These are phyloP conservation scores for Syncephalastrum monosporum DNA, from an alignment of 371 early-diverging fungal genomes.

Conservation along the genomic window DNA sequence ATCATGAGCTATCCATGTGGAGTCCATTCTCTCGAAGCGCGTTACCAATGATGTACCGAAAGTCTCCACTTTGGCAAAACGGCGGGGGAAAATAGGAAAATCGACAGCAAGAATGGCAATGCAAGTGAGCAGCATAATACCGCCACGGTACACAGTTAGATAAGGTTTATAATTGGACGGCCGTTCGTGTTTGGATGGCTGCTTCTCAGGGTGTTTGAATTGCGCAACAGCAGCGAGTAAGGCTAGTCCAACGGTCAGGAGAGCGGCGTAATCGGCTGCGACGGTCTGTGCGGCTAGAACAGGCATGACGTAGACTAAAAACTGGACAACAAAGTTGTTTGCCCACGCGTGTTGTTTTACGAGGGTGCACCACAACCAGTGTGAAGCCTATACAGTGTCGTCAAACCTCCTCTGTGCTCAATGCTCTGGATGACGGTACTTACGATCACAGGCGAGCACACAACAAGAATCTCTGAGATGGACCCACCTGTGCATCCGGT, in stretches of 20 bases:
- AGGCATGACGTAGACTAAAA: constrained; percentile 34
- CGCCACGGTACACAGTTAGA: constrained; percentile 74
- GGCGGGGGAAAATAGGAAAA: constrained; percentile 90
- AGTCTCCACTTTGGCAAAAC: constrained; percentile 91
- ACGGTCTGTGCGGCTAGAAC: constrained; percentile 26
- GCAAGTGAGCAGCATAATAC: constrained; percentile 79
- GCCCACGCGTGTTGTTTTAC: constrained; percentile 9
- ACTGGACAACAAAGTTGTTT: constrained; percentile 25
- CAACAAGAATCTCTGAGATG: constrained; percentile 56
- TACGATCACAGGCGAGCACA: constrained; percentile 58
- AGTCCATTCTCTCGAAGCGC: too few relatives aligned
- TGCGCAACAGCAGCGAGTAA: not conserved
- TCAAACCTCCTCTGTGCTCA: constrained; percentile 8
- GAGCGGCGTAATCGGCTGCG: constrained; percentile 30
- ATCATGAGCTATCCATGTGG: not conserved
- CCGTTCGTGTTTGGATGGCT: constrained; percentile 9
- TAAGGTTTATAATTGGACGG: constrained; percentile 29
- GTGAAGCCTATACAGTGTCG: constrained; percentile 25
- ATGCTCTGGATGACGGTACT: constrained; percentile 6
- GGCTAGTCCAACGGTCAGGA: constrained; percentile 18
- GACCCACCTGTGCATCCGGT: constrained; percentile 68
- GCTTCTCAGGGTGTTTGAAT: constrained; percentile 4
- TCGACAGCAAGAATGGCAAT: constrained; percentile 93
- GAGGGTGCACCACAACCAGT: constrained; percentile 26
- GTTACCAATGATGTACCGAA: constrained; percentile 88